Percentiles rank a stretch among this genome's conserved stretches.
Conservation (phyloP, 345 rosid genomes). For the Euphorbia peplus region DNA sequence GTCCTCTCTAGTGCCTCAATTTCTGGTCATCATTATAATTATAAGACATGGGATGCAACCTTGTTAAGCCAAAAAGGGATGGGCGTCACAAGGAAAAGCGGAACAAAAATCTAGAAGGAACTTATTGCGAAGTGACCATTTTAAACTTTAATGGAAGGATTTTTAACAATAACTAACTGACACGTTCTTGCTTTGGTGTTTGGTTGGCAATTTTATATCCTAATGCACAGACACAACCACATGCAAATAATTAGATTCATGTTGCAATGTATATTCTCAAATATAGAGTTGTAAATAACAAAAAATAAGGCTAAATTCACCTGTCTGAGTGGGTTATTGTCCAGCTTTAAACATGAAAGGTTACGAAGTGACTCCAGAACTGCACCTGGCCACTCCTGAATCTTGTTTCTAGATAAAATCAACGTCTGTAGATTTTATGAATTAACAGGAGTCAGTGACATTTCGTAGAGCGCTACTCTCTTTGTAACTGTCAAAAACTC, state of each 20-base stretch:
- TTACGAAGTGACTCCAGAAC: conserved; percentile 58
- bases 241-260: neutral
- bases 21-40: neutral
- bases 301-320: conserved; percentile 34
- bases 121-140: neutral
- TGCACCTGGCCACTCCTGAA: conserved; percentile 76
- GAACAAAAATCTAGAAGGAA: neutral
- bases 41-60: conserved; percentile 1
- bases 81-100: neutral
- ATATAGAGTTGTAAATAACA: neutral
- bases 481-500: neutral
- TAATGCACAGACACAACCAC: neutral
- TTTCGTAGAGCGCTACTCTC: conserved; percentile 1
- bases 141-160: neutral
- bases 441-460: neutral
- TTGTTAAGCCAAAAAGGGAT: neutral
- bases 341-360: conserved; percentile 79
- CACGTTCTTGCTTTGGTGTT: neutral
- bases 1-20: neutral
- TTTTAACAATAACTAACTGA: neutral
- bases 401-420: conserved; percentile 72
- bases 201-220: neutral
- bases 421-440: conserved; percentile 54
- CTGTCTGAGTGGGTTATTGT: conserved; percentile 68
- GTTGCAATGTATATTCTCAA: neutral